Conservation (phyloP, 1,284 basidiomycete genomes). For the Leccinum laetum region DNA sequence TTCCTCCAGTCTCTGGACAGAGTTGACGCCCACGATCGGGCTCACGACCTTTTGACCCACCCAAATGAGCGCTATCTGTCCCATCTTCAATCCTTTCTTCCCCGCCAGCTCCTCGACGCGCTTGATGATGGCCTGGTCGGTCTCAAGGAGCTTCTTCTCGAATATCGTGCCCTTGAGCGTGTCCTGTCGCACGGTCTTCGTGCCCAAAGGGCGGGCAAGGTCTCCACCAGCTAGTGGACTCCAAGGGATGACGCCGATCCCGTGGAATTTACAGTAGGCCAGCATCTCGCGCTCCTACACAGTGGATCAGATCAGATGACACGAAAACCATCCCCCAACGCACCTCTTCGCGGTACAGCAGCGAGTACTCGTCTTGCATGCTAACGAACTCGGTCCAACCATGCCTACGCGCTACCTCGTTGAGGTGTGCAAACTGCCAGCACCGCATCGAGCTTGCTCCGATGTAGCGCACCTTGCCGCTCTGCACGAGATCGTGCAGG, state of each 20-base stretch:
- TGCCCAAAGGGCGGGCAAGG: slow-evolving; percentile 19
- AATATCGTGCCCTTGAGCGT: slow-evolving; percentile 17
- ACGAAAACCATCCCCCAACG: too few species aligned
- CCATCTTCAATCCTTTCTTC: slow-evolving; percentile 25
- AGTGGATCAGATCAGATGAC: background rate
- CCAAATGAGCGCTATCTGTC: background rate
- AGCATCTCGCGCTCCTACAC: background rate
- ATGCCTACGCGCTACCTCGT: background rate
- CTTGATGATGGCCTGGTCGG: slow-evolving; percentile 33
- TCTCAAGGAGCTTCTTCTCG: slow-evolving; percentile 28
- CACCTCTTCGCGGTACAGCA: background rate
- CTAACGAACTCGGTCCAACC: background rate
- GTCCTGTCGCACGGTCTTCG: slow-evolving; percentile 25
- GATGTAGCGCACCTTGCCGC: background rate
- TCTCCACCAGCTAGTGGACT: slow-evolving; percentile 38
- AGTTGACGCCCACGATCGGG: slow-evolving; percentile 38
- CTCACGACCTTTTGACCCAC: slow-evolving; percentile 34
- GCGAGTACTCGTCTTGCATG: background rate
- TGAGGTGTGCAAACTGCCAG: background rate
- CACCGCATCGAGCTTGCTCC: background rate
- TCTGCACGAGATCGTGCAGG: background rate
- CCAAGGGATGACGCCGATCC: slow-evolving; percentile 31
- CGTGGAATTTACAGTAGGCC: background rate
- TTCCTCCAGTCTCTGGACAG: background rate
- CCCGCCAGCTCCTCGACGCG: slow-evolving; percentile 43